phyloP scores from a whole-genome alignment of 768 basidiomycete species.

The Tubosaeta sp. region DNA sequence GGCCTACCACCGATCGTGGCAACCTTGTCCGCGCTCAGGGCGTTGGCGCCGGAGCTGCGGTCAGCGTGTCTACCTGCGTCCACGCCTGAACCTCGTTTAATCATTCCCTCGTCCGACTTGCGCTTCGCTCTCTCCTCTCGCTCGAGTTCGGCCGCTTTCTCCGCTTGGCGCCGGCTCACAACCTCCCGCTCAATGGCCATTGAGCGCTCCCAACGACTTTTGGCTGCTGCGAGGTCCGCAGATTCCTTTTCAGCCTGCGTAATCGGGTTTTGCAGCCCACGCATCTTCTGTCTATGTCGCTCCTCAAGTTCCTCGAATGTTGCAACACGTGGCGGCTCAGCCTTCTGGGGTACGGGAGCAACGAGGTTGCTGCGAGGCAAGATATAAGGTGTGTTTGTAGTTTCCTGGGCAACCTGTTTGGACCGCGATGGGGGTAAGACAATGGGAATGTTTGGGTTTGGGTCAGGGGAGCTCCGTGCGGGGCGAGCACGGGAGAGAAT shows the following conservation, averaged over 20 bases:
- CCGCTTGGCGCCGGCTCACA: conserved; percentile 67
- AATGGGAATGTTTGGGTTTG: conserved; percentile 27
- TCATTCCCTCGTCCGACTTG: conserved; percentile 39
- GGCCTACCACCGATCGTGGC: conserved; percentile 35
- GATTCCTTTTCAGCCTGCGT: conserved; percentile 78
- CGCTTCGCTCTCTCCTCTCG: conserved; percentile 48
- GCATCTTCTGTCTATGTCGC: conserved; percentile 81
- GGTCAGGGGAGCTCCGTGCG: conserved; percentile 15
- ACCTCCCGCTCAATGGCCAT: conserved; percentile 71
- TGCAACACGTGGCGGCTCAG: conserved; percentile 50
- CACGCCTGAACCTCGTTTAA: conserved; percentile 31
- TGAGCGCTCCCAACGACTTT: conserved; percentile 77
- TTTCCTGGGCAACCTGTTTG: conserved; percentile 32
- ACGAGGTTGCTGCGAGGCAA: conserved; percentile 43
- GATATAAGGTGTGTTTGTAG: conserved; percentile 39
- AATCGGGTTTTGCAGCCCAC: conserved; percentile 75
- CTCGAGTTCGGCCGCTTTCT: conserved; percentile 50
- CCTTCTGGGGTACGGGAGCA: conserved; percentile 44
- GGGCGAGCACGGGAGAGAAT: conserved; percentile 23
- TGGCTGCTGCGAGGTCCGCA: conserved; percentile 70
- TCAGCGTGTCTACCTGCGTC: conserved; percentile 33
- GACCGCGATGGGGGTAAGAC: conserved; percentile 28
- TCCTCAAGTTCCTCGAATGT: conserved; percentile 88
- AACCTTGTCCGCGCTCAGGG: conserved; percentile 58
- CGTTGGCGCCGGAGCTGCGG: conserved; percentile 32